phyloP scores from a whole-genome alignment of 306 rosid species.

The Acacia acuminata region DNA sequence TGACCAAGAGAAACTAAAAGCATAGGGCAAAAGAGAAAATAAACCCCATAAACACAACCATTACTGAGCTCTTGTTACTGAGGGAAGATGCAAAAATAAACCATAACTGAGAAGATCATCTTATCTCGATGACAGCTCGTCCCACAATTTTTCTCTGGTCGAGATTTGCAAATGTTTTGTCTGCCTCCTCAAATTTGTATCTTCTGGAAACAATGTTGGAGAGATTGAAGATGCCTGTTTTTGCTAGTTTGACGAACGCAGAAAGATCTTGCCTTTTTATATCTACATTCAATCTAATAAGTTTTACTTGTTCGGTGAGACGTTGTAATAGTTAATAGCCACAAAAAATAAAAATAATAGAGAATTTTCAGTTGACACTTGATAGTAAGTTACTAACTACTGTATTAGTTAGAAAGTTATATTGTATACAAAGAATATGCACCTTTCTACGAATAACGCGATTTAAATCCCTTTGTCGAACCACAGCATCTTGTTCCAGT shows the following conservation, averaged over 20 bases:
- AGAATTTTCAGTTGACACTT: neutral
- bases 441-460: constrained; percentile 93
- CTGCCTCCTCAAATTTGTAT: constrained; percentile 78
- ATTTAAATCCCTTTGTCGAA: constrained; percentile 87
- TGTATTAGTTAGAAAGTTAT: neutral
- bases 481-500: constrained; percentile 67
- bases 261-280: constrained; percentile 99
- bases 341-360: neutral
- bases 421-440: neutral
- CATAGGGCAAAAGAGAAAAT: too few relatives aligned
- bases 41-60: too few relatives aligned
- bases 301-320: constrained; percentile 61
- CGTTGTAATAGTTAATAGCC: neutral
- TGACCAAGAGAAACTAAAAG: too few relatives aligned
- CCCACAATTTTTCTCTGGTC: constrained; percentile 67
- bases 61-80: too few relatives aligned
- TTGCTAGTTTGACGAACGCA: constrained; percentile 78
- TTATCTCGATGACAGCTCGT: constrained; percentile 82
- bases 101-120: constrained; percentile 26
- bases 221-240: constrained; percentile 77
- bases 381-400: neutral
- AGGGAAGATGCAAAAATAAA: too few relatives aligned
- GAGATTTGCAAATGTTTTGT: constrained; percentile 78
- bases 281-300: constrained; percentile 88
- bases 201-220: constrained; percentile 71